Evolutionary conservation across 2,329 filamentous ascomycete genomes (phyloP).

Genomic region (Ophiostoma quercus): DNA sequence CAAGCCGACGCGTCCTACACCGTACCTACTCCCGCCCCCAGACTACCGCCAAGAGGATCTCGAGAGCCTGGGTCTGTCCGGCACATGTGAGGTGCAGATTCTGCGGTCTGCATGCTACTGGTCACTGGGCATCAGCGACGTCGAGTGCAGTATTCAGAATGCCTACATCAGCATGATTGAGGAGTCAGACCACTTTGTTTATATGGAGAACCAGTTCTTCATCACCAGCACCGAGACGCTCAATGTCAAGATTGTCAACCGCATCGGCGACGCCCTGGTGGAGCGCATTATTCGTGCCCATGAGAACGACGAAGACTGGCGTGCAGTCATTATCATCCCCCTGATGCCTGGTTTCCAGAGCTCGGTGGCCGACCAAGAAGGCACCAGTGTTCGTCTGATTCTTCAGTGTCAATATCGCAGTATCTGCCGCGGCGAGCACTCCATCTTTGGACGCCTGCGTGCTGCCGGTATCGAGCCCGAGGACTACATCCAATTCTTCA

Average conservation of each 20-base stretch:
- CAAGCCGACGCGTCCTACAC: slow-evolving; percentile 87
- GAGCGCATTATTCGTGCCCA: slow-evolving; percentile 83
- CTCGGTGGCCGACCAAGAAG: slow-evolving; percentile 87
- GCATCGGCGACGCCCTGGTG: slow-evolving; percentile 89
- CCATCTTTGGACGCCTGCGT: slow-evolving; percentile 81
- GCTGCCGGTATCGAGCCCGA: slow-evolving; percentile 81
- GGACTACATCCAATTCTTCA: slow-evolving; percentile 94
- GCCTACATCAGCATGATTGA: slow-evolving; percentile 94
- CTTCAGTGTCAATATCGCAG: slow-evolving; percentile 96
- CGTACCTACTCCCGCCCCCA: slow-evolving; percentile 86
- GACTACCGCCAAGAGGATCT: slow-evolving; percentile 85
- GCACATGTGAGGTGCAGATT: slow-evolving; percentile 95
- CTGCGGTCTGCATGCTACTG: slow-evolving; percentile 83
- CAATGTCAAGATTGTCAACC: slow-evolving; percentile 81
- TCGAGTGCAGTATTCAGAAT: slow-evolving; percentile 91
- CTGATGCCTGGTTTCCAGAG: slow-evolving; percentile 99
- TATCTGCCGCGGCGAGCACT: slow-evolving; percentile 86
- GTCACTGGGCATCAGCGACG: slow-evolving; percentile 84
- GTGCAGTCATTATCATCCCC: slow-evolving; percentile 82
- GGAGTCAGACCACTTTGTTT: slow-evolving; percentile 92
- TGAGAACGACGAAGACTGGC: slow-evolving; percentile 82
- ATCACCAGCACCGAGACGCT: slow-evolving; percentile 88
- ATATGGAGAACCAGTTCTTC: slow-evolving; percentile 99
- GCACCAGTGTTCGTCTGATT: slow-evolving; percentile 88
- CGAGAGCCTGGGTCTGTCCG: slow-evolving; percentile 79